Base-by-base conservation (phyloP, 176 grass and related monocot genomes). In the Zizania latifolia region DNA sequence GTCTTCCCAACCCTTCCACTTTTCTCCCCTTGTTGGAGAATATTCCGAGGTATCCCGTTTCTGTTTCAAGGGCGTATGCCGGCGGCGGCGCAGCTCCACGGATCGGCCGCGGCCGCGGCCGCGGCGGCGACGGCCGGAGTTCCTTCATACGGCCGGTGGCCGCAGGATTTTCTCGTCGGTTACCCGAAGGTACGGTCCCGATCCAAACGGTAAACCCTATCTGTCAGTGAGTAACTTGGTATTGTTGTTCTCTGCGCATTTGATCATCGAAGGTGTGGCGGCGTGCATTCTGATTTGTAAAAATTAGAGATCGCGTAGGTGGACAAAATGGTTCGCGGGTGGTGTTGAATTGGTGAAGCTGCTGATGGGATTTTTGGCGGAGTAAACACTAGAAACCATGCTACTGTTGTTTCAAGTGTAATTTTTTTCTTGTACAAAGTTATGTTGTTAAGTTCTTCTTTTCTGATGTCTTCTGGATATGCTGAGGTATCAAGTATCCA, bases 1-100 rank as follows among this genome's bases (percentile, higher is more conserved):
- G n/a, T n/a, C n/a, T n/a, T n/a, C n/a, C n/a, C 8, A 14, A 40
- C 62, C 35, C 4, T 37, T 68, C 15, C 29, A 10, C 62, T 39
- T 35, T 58, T 26, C 29, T 32, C 19, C 32, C 14, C 13, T 3
- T n/a, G n/a, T n/a, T 6, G 7, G 29, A 26, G 8, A 48, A 48
- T 61, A 3, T 39, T 61, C 41, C 1, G 19, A 19, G 44, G 26
- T 1, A 5, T 51, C 33, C 48, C 48, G 44, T 6, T 48, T 48
- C 46, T 10, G 29, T 57, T 75, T 58, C 74, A 39, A 28, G n/a
- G 10, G 26, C 33, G 41, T 68, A 86, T 90, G 87, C 79, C 83
- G 34, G 55, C 38, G 62, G 70, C 74, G 58, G 56, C 56, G 27
- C 83, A 90, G 74, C 78, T 90, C 41, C 26, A 78, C 54, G 83